Evolutionary conservation across 1,139 yeast species (phyloP).

Genomic region (Taphrina sp.): DNA sequence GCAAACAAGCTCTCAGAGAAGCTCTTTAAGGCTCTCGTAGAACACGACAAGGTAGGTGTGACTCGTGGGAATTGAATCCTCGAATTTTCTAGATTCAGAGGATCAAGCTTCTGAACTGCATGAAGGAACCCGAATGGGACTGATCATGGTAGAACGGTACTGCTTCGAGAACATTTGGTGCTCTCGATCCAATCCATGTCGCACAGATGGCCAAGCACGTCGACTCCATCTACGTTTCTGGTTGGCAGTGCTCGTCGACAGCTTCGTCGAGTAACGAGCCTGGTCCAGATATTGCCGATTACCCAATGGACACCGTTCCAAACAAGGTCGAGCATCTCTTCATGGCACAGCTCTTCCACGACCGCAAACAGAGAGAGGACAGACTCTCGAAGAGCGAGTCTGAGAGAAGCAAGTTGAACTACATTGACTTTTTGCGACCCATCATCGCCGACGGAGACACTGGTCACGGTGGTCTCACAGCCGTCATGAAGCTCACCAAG

Average conservation of each 20-base stretch:
- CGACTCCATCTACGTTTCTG: conserved; percentile 88
- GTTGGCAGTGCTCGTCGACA: conserved; percentile 98
- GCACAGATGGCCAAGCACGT: conserved; percentile 95
- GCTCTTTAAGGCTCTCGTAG: conserved; percentile 53
- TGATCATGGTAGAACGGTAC: conserved; percentile 50
- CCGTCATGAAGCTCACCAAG: conserved; percentile 91
- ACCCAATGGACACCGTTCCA: conserved; percentile 98
- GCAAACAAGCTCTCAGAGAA: conserved; percentile 80
- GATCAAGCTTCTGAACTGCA: too few species aligned
- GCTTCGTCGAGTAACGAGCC: conserved; percentile 98
- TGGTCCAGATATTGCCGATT: conserved; percentile 96
- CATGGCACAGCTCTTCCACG: conserved; percentile 96
- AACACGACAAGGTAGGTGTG: conserved; percentile 28
- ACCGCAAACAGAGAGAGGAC: conserved; percentile 91
- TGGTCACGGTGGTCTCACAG: conserved; percentile 98
- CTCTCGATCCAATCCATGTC: conserved; percentile 92
- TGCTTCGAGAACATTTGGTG: conserved; percentile 90
- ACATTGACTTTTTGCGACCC: conserved; percentile 84
- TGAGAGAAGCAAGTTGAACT: conserved; percentile 59
- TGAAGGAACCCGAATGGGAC: conserved; percentile 46
- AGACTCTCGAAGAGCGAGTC: conserved; percentile 60
- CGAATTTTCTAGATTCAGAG: too few species aligned
- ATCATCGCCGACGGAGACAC: conserved; percentile 97
- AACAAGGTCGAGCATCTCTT: conserved; percentile 96
- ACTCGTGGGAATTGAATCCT: too few species aligned